Evolutionary conservation across 352 stramenopile genomes (phyloP).

Genomic region (Albugo laibachii): DNA sequence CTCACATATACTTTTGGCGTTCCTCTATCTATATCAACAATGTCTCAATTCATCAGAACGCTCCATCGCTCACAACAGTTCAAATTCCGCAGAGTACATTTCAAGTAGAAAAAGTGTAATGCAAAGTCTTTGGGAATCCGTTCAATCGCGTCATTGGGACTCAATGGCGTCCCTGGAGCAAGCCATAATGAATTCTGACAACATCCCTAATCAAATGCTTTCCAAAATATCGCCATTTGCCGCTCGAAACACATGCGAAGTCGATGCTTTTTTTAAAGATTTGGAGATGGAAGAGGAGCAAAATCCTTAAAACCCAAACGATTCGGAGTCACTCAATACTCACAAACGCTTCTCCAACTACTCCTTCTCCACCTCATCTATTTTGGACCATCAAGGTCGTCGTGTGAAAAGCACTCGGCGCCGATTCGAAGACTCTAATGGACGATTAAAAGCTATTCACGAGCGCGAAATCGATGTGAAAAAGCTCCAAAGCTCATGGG

Average conservation of each 20-base stretch:
- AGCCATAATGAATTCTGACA: slow-evolving; percentile 24
- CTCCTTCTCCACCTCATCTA: slow-evolving; percentile 20
- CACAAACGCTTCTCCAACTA: slow-evolving; percentile 17
- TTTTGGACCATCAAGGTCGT: slow-evolving; percentile 18
- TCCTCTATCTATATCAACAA: too few relatives aligned
- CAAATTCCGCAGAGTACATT: too few relatives aligned
- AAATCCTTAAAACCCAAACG: slow-evolving; percentile 1
- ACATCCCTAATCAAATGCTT: slow-evolving; percentile 17
- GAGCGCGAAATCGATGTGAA: slow-evolving; percentile 19
- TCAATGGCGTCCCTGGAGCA: slow-evolving; percentile 33
- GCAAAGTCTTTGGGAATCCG: slow-evolving; percentile 30
- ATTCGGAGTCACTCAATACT: background rate
- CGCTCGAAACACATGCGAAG: slow-evolving; percentile 10
- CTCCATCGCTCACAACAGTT: too few relatives aligned
- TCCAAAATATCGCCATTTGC: slow-evolving; percentile 10
- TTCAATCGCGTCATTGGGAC: slow-evolving; percentile 28
- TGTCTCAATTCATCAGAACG: too few relatives aligned
- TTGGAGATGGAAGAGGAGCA: slow-evolving; percentile 11
- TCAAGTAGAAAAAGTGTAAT: slow-evolving; percentile 4
- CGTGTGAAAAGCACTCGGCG: slow-evolving; percentile 15
- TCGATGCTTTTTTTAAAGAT: slow-evolving; percentile 35
- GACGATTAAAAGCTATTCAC: slow-evolving; percentile 22
- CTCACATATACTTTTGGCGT: too few relatives aligned
- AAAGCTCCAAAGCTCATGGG: slow-evolving; percentile 19
- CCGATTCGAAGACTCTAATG: slow-evolving; percentile 25